Evolutionary conservation across 2,329 filamentous ascomycete genomes (phyloP), one percentile per base, ranked within the genome.

Genomic region (Fusarium sp.): DNA sequence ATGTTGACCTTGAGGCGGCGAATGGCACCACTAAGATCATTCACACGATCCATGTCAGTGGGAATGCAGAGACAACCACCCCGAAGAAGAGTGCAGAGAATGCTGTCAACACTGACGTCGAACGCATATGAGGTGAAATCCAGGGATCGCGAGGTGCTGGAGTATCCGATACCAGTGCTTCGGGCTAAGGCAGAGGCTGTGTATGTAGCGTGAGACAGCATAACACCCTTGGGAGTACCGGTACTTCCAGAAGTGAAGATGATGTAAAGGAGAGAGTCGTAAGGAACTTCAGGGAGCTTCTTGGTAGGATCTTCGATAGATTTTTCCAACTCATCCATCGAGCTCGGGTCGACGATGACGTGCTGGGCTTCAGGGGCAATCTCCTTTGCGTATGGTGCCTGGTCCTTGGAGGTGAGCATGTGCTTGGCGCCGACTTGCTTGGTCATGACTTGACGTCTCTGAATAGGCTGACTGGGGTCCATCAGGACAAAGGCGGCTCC

Each of bases 231-330:
- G 2, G 90, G 91, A 68, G 86, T 87, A 8, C 91, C 90, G 0
- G 91, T 92, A 68, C 89, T 92, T 16, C 90, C 90, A 1, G 90
- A 92, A 13, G 90, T 92, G 78, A 92, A 92, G 77, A 92, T 91
- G 75, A 92, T 88, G 69, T 88, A 88, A 37, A 87, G 83, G 10
- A 85, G 83, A 1, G 83, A 80, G 6, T 79, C 79, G 3, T 85
- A 73, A 4, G 91, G 80, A n/a, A 88, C 84, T 0, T 67, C 58
- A 0, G 84, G 84, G 1, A 85, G 76, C 11, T 60, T 72, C 39
- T 54, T 74, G 5, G 71, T 67, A 9, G 69, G 68, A 33, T 67
- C 70, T 18, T 73, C 50, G 2, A 64, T 68, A 16, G 69, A 75
- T 29, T 69, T 41, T n/a, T 65, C 76, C 7, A 78, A 37, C 10